Evolutionary conservation across 495 filamentous ascomycete genomes (phyloP).

Genomic region (Aspergillus sclerotioniger): DNA sequence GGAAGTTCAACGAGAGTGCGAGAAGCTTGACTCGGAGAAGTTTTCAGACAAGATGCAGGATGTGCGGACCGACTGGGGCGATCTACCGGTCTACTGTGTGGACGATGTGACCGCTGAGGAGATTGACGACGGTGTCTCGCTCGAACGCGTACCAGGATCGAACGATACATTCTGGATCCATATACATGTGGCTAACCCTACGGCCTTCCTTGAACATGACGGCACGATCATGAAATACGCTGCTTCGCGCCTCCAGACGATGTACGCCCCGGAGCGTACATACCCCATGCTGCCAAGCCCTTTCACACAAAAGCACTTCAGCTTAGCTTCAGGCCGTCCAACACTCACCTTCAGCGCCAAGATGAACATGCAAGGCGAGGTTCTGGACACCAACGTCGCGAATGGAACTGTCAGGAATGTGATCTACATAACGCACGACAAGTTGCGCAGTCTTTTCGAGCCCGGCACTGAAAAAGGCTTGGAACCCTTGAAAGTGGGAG

Average conservation of each 20-base stretch:
- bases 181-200: slow-evolving; percentile 89
- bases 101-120: slow-evolving; percentile 70
- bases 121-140: slow-evolving; percentile 86
- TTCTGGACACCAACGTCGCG: slow-evolving; percentile 67
- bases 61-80: slow-evolving; percentile 68
- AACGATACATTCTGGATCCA: slow-evolving; percentile 71
- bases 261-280: slow-evolving; percentile 73
- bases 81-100: slow-evolving; percentile 77
- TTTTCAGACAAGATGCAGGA: slow-evolving; percentile 49
- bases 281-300: slow-evolving; percentile 70
- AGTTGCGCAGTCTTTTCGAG: slow-evolving; percentile 50
- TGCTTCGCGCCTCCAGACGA: slow-evolving; percentile 56
- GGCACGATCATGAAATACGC: slow-evolving; percentile 63
- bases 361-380: slow-evolving; percentile 61
- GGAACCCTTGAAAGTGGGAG: slow-evolving; percentile 39
- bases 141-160: slow-evolving; percentile 63
- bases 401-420: slow-evolving; percentile 73
- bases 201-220: slow-evolving; percentile 67
- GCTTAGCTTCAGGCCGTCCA: slow-evolving; percentile 62
- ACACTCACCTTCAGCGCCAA: slow-evolving; percentile 81
- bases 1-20: slow-evolving; percentile 27
- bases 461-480: slow-evolving; percentile 16
- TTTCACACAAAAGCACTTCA: slow-evolving; percentile 61
- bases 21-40: slow-evolving; percentile 26
- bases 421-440: slow-evolving; percentile 64